Evolutionary conservation across 2,329 filamentous ascomycete species (phyloP), one percentile per base, ranked within the genome.

Genomic region (Alternaria arborescens): DNA sequence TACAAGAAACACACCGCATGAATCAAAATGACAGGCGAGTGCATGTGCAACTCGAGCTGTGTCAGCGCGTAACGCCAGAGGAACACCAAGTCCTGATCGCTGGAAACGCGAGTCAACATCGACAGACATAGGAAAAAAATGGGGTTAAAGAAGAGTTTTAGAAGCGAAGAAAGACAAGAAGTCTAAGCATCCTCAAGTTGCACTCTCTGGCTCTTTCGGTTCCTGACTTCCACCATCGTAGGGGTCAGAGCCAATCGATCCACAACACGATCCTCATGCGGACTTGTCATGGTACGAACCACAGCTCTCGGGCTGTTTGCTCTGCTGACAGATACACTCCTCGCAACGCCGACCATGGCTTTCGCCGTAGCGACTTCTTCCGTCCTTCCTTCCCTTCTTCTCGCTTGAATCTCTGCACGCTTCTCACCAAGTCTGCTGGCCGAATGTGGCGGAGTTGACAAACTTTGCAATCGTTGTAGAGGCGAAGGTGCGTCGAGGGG

Each of bases 191-290:
- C 73, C n/a, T 75, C 76, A 36, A 78, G 55, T 61, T 75, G 71
- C 41, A 77, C 77, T 48, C 72, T 64, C 44, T 77, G 75, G 58
- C 74, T 77, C 67, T 71, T 76, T 12, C 76, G 64, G 32, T 77
- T 77, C 60, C 69, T 70, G 36, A 79, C 67, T 47, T 79, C 74
- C 6, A 79, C 77, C 61, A 79, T 62, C 2, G 71, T 78, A 14
- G 77, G 77, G 30, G 72, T 77, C 5, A 79, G 66, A 16, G 69
- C 62, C 53, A 71, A 68, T 22, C 59, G 60, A 6, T 77, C 74
- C 4, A 73, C 68, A 32, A 77, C 38, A 12, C 69, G 63, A 47
- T 73, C 73, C 8, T 62, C 51, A 16, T 50, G 55, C 26, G 55
- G 58, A 51, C 48, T 69, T 38, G 41, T 43, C 16, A 58, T 42